A percentile compares a stretch with the other conserved stretches of the same genome.
These are phyloP conservation scores for Wickerhamiella lipophila DNA, from an alignment of 805 yeast species.

Conservation along the genomic window DNA sequence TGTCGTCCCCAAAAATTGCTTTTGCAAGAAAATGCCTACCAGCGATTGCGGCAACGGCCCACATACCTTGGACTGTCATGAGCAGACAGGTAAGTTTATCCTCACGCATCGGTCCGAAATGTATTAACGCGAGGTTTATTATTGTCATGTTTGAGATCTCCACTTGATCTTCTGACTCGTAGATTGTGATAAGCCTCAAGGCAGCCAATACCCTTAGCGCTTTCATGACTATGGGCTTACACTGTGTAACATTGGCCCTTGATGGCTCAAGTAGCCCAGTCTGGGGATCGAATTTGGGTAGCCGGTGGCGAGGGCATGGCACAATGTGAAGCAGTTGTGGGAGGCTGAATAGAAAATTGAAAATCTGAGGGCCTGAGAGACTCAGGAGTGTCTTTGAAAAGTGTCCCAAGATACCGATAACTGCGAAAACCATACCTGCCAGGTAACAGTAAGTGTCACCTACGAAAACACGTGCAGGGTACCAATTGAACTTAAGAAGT, in stretches of 20 bases:
- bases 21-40: constrained; percentile 78
- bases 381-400: constrained; percentile 83
- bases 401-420: constrained; percentile 91
- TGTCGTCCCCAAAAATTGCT: constrained; percentile 79
- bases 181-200: constrained; percentile 38
- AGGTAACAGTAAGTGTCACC: constrained; percentile 98
- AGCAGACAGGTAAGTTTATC: constrained; percentile 55
- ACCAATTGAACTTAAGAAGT: constrained; percentile 69
- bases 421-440: constrained; percentile 98
- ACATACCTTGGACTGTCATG: constrained; percentile 45
- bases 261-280: constrained; percentile 73
- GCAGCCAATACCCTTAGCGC: constrained; percentile 38
- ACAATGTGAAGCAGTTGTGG: constrained; percentile 81
- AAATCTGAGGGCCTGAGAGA: constrained; percentile 79
- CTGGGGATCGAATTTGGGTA: constrained; percentile 60
- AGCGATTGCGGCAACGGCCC: constrained; percentile 55
- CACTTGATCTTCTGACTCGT: constrained; percentile 26
- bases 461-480: constrained; percentile 85
- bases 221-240: constrained; percentile 14
- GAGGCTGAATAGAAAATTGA: constrained; percentile 79
- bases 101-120: constrained; percentile 86
- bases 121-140: constrained; percentile 67
- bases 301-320: constrained; percentile 90
- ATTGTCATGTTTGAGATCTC: constrained; percentile 73
- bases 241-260: constrained; percentile 26